A percentile compares a stretch with the other conserved stretches of the same genome.
phyloP scores from a whole-genome alignment of 2,329 filamentous ascomycete genomes.

The Exophiala alcalophila region DNA sequence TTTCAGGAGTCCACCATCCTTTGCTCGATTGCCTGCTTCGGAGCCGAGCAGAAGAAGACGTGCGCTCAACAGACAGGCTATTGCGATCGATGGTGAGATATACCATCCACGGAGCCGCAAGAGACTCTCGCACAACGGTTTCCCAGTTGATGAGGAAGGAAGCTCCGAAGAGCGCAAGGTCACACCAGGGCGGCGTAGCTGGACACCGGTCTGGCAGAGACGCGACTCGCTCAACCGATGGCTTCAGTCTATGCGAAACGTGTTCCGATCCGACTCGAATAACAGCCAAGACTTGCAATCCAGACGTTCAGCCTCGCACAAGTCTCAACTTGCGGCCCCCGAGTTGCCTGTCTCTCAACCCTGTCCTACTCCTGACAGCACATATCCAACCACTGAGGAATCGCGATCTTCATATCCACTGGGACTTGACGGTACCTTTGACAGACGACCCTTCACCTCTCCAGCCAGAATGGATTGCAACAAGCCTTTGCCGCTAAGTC shows the following conservation, averaged over 20 bases:
- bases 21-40: slow-evolving; percentile 7
- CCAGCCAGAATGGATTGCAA: slow-evolving; percentile 13
- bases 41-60: slow-evolving; percentile 17
- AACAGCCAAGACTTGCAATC: slow-evolving; percentile 11
- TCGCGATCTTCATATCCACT: not conserved
- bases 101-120: slow-evolving; percentile 16
- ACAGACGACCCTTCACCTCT: slow-evolving; percentile 5
- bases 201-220: slow-evolving; percentile 18
- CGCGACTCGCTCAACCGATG: slow-evolving; percentile 21
- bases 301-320: slow-evolving; percentile 6
- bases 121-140: slow-evolving; percentile 8
- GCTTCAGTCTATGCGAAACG: slow-evolving; percentile 20
- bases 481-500: slow-evolving; percentile 27
- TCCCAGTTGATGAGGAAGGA: not conserved
- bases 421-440: slow-evolving; percentile 22
- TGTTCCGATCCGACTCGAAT: slow-evolving; percentile 18
- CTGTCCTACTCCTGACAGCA: not conserved
- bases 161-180: slow-evolving; percentile 9
- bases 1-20: slow-evolving; percentile 8
- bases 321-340: slow-evolving; percentile 2
- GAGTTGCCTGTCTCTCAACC: not conserved
- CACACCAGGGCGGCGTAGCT: slow-evolving; percentile 14
- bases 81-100: slow-evolving; percentile 25
- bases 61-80: slow-evolving; percentile 25
- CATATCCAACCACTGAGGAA: not conserved